Evolutionary conservation across 176 grass and related monocot genomes (phyloP), one percentile per base, ranked within the genome.

Genomic region (Bonia amplexicaulis): DNA sequence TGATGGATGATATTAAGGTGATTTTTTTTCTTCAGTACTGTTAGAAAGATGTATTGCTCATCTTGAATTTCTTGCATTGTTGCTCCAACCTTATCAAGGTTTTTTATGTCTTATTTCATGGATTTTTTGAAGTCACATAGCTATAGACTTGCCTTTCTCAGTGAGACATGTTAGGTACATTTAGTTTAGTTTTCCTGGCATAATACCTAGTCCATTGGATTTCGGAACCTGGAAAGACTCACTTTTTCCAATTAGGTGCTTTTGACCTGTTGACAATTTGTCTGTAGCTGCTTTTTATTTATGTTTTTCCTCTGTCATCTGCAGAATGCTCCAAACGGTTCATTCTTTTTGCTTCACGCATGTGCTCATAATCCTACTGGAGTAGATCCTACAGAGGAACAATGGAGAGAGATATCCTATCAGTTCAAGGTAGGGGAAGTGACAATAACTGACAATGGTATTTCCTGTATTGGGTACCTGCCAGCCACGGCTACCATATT

Each of bases 361-460:
- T 98, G 96, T 72, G 96, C 96, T 47, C 96, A 98, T 79, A 98
- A 98, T 91, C 96, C 96, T 81, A 98, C 93, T 46, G 96, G 96
- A 41, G 93, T 98, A 35, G 96, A 98, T 92, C 96, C 96, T 82
- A 90, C 96, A 44, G 96, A 98, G 65, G 96, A 98, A 80, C 96
- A 98, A 75, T 98, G 96, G 96, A 92, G 91, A 73, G 93, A 98
- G 83, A 98, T 98, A 85, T 98, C 96, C 40, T 76, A 96, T 52
- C 84, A 92, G 57, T 98, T 98, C 84, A 96, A 95, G 91, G 96
- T 94, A 75, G 63, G 8, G 51, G 7, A 60, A 61, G 13, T 12
- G 10, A 53, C 66, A 58, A 66, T 19, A 53, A 81, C 31, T 19
- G 33, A 35, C 37, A 77, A n/a, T 57, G 1, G 52, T 81, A 10